Conservation (phyloP, 805 yeast species). For the Grigorovia jiainica region DNA sequence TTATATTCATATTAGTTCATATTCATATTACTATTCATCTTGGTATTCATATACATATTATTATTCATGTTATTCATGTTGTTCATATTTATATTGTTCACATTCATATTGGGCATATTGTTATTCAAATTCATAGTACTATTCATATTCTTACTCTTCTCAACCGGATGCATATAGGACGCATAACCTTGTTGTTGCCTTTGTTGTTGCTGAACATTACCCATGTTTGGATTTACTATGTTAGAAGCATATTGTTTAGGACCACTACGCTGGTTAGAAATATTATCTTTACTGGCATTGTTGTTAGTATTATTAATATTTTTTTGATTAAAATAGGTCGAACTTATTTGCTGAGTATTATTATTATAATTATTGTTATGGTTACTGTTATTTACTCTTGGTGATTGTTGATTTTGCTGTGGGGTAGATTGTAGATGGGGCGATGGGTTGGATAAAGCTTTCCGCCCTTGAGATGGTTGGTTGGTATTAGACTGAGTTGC, state of each 20-base stretch:
- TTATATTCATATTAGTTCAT: too few species aligned
- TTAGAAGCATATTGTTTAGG: too few species aligned
- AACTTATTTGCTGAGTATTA: too few species aligned
- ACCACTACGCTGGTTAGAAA: too few species aligned
- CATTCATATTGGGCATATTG: too few species aligned
- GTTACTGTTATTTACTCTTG: neutral
- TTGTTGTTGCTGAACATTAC: neutral
- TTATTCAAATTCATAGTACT: neutral
- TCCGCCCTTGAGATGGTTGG: neutral
- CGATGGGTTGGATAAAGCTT: neutral
- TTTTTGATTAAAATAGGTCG: too few species aligned
- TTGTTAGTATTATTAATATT: too few species aligned
- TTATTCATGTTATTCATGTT: too few species aligned
- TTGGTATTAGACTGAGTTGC: neutral
- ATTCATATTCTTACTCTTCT: neutral
- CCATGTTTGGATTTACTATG: neutral
- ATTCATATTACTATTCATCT: neutral
- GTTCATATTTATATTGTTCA: too few species aligned
- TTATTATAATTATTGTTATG: neutral
- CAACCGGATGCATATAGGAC: neutral
- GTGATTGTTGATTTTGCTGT: neutral
- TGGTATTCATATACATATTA: neutral
- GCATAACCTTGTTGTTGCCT: neutral
- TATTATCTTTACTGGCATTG: too few species aligned
- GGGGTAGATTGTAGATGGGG: neutral